Conservation (phyloP, 2,329 filamentous ascomycete species). For the Amauroascus verrucosus region DNA sequence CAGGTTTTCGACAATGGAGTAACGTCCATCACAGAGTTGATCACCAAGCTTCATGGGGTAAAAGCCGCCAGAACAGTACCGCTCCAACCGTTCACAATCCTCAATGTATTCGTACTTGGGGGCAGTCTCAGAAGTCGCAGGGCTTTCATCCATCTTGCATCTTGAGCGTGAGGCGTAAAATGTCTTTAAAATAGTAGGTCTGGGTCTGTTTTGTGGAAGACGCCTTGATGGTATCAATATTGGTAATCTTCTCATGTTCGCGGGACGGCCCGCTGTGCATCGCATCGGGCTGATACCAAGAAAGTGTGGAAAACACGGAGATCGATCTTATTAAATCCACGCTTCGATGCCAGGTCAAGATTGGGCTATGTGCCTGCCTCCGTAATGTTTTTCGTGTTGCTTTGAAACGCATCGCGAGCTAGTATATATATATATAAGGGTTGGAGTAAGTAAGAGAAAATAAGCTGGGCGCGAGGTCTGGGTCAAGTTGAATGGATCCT, state of each 20-base stretch:
- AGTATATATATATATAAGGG: no score
- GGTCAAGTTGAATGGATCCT: no score
- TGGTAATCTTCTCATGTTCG: slow-evolving; percentile 3
- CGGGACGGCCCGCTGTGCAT: no score
- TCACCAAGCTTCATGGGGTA: slow-evolving; percentile 15
- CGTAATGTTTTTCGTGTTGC: no score
- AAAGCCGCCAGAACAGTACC: slow-evolving; percentile 14
- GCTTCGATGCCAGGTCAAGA: no score
- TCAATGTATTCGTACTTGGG: slow-evolving; percentile 15
- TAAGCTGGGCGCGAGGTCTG: no score
- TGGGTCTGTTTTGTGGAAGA: slow-evolving; percentile 8
- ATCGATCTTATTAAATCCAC: no score
- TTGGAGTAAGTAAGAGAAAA: no score
- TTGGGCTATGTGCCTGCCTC: no score
- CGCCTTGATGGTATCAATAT: slow-evolving; percentile 8
- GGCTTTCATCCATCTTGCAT: slow-evolving; percentile 9
- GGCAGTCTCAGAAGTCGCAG: slow-evolving; percentile 8
- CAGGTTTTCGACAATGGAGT: slow-evolving; percentile 15
- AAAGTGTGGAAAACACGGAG: no score
- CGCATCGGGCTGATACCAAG: no score
- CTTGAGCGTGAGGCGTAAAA: slow-evolving; percentile 8
- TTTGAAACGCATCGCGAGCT: no score
- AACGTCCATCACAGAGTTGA: slow-evolving; percentile 11
- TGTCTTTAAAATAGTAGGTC: slow-evolving; percentile 5
- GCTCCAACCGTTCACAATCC: slow-evolving; percentile 14